Evolutionary conservation across 2,329 filamentous ascomycete genomes (phyloP).

Genomic region (Epichloe typhina): DNA sequence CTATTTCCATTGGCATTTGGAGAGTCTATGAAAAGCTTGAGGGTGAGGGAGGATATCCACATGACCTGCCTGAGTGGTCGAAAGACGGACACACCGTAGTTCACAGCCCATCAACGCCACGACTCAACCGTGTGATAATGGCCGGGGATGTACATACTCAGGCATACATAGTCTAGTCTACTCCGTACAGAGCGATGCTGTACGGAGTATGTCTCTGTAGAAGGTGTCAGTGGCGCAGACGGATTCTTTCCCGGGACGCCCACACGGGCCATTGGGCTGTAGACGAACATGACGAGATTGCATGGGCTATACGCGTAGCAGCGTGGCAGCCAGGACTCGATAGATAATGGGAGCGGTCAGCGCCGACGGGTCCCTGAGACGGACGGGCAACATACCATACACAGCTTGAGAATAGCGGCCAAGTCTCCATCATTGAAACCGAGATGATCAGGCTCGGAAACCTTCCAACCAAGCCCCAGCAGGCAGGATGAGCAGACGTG

Average conservation of each 20-base stretch:
- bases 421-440: neutral
- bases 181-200: neutral
- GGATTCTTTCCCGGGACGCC: neutral
- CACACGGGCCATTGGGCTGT: neutral
- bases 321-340: too few species aligned
- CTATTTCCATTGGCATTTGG: neutral
- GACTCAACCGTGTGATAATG: neutral
- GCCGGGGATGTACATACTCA: neutral
- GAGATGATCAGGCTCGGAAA: neutral
- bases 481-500: constrained; percentile 4
- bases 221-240: neutral
- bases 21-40: neutral
- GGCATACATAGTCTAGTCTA: neutral
- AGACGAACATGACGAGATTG: neutral
- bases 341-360: constrained; percentile 1
- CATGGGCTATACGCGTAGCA: neutral
- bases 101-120: neutral
- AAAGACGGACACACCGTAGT: neutral
- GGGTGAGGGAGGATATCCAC: neutral
- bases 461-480: neutral
- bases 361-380: neutral
- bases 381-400: neutral
- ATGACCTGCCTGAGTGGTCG: neutral
- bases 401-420: neutral
- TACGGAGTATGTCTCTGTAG: neutral